These are phyloP conservation scores for Salix caprea DNA, from an alignment of 345 rosid genomes.

Conservation along the genomic window DNA sequence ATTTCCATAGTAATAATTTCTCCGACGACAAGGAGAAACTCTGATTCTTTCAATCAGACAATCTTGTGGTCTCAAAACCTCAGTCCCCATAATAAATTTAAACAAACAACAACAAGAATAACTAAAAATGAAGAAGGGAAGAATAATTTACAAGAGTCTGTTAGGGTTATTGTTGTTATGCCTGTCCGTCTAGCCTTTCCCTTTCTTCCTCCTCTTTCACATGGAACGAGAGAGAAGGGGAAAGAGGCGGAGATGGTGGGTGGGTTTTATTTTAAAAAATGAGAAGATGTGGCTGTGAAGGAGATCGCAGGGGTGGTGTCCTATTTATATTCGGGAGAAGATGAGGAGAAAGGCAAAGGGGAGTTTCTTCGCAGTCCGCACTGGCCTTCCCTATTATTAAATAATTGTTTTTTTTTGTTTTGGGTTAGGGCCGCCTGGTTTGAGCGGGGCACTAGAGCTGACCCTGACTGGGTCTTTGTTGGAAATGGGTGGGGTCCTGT, in stretches of 20 bases:
- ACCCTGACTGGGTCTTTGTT: background rate
- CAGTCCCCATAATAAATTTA: constrained; percentile 57
- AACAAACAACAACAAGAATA: background rate
- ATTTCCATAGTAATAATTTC: constrained; percentile 24
- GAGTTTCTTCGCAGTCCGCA: background rate
- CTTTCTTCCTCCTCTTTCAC: background rate
- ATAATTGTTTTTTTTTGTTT: background rate
- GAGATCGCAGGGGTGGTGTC: background rate
- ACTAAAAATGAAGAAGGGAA: background rate
- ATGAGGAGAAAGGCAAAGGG: background rate
- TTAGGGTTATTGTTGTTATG: background rate
- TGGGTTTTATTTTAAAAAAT: no score
- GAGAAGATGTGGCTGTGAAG: background rate
- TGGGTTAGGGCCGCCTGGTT: no score
- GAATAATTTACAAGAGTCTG: background rate
- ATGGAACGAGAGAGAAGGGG: background rate
- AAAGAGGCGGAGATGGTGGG: background rate
- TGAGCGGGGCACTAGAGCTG: background rate
- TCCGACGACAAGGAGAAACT: constrained; percentile 51
- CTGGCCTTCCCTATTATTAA: background rate
- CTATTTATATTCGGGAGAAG: background rate
- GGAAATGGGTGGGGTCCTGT: background rate
- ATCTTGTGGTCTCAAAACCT: constrained; percentile 70
- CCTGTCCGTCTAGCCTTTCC: background rate
- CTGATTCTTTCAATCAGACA: constrained; percentile 46